Evolutionary conservation across 495 filamentous ascomycete genomes (phyloP), one percentile per base, ranked within the genome.

Genomic region (Penicillium paxilli): DNA sequence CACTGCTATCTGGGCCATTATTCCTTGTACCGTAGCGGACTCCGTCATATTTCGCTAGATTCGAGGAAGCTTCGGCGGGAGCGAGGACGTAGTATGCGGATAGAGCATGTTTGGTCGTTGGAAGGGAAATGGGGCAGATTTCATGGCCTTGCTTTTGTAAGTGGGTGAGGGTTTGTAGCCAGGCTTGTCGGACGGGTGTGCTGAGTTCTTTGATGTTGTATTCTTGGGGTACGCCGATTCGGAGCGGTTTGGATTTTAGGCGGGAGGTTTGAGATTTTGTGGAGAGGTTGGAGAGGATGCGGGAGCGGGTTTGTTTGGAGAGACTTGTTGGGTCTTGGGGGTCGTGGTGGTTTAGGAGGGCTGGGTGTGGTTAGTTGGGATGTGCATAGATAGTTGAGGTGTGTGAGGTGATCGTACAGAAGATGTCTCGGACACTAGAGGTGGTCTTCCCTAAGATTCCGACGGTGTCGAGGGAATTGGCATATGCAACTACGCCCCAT

Each of bases 11-110:
- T 16, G 63, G 53, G 10, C 61, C 68, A 7, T 66, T 63, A 12
- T 62, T 58, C 21, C 83, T 81, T 38, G 70, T 76, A 2, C 94
- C 94, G 67, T 96, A 99, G 14, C 94, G 87, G 10, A 97, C 81
- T 7, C 95, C 94, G 62, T 99, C 94, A 66, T 96, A 99, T 70
- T 94, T 96, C 44, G 94, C 88, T n/a, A 99, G 83, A 55, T 99
- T 99, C 16, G 93, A 97, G 11, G 89, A 91, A 12, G 95, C 95
- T 74, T 99, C 94, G 11, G 94, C 91, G 0, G 95, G 90, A 6
- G 94, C 94, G 55, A 99, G 84, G 42, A 98, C 79, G 65, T 99
- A 99, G 69, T 99, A 99, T 26, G 94, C 88, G 3, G 91, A 87
- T 9, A 99, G 78, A 1, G 94, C 95, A 52, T 88, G 84, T 48